phyloP scores from a whole-genome alignment of 345 rosid genomes.

The Raphanus raphanistrum region DNA sequence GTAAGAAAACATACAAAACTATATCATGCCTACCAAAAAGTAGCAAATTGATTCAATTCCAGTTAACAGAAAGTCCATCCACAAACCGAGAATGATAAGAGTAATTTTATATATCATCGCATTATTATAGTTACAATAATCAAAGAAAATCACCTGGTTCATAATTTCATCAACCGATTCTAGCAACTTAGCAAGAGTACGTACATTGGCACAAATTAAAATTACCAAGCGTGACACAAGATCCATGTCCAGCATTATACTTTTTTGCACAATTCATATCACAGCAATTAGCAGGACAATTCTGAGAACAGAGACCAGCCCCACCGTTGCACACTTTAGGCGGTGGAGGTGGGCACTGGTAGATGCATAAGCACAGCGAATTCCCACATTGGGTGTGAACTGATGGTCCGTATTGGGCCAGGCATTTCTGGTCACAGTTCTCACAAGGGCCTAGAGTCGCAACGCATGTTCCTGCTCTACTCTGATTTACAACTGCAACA shows the following conservation, averaged over 20 bases:
- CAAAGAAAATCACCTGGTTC: background rate
- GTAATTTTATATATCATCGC: background rate
- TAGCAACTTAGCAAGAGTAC: constrained; percentile 33
- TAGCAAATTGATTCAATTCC: background rate
- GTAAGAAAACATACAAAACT: background rate
- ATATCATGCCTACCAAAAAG: background rate
- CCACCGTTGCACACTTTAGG: constrained; percentile 14
- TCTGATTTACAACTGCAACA: background rate
- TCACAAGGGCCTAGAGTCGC: background rate
- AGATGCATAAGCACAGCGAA: background rate
- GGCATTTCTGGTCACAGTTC: constrained; percentile 14
- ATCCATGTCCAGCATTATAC: constrained; percentile 16
- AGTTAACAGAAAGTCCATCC: background rate
- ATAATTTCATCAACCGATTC: background rate
- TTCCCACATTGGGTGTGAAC: background rate
- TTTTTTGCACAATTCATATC: constrained; percentile 6
- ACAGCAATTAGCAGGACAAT: constrained; percentile 10
- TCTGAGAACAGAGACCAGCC: constrained; percentile 16
- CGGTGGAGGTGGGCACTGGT: background rate
- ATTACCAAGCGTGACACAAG: constrained; percentile 17
- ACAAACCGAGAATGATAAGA: background rate
- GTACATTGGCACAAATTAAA: constrained; percentile 27
- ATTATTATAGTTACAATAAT: background rate
- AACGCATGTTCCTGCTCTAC: background rate
- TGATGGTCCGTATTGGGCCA: background rate